phyloP scores from a whole-genome alignment of 2,329 filamentous ascomycete genomes.

The Aspergillus novoparasiticus region DNA sequence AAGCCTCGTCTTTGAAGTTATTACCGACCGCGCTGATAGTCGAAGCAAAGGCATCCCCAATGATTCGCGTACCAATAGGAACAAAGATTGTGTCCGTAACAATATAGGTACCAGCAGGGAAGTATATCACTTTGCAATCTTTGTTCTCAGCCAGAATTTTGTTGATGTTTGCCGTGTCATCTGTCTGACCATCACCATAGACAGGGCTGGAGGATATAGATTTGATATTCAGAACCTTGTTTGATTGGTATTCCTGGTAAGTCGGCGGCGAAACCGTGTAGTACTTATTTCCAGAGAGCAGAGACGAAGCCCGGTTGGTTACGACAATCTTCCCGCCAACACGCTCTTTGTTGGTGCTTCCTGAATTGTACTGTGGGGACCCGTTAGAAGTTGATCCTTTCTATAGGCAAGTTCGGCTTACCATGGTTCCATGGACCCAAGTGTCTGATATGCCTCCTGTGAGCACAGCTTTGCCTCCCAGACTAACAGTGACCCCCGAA shows the following conservation, averaged over 20 bases:
- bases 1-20: conserved; percentile 46
- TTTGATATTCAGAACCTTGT: conserved; percentile 52
- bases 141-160: conserved; percentile 35
- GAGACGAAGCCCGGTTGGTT: conserved; percentile 30
- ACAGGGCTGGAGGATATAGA: conserved; percentile 43
- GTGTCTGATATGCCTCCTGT: conserved; percentile 25
- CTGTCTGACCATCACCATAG: conserved; percentile 45
- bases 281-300: conserved; percentile 40
- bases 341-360: conserved; percentile 21
- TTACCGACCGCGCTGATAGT: conserved; percentile 52
- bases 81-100: conserved; percentile 50
- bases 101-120: conserved; percentile 59
- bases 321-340: conserved; percentile 31
- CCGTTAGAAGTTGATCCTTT: background rate
- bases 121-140: conserved; percentile 55
- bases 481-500: conserved; percentile 29
- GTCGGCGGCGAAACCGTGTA: conserved; percentile 46
- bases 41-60: conserved; percentile 57
- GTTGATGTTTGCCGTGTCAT: conserved; percentile 43
- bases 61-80: conserved; percentile 53
- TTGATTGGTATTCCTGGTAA: conserved; percentile 45
- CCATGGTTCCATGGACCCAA: conserved; percentile 39
- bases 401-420: conserved; percentile 11
- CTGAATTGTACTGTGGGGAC: conserved; percentile 19
- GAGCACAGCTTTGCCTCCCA: conserved; percentile 26